A percentile compares a stretch with the other conserved stretches of the same genome.
Evolutionary conservation across 352 stramenopile species (phyloP).

Genomic region (Globisporangium uncinulatum): DNA sequence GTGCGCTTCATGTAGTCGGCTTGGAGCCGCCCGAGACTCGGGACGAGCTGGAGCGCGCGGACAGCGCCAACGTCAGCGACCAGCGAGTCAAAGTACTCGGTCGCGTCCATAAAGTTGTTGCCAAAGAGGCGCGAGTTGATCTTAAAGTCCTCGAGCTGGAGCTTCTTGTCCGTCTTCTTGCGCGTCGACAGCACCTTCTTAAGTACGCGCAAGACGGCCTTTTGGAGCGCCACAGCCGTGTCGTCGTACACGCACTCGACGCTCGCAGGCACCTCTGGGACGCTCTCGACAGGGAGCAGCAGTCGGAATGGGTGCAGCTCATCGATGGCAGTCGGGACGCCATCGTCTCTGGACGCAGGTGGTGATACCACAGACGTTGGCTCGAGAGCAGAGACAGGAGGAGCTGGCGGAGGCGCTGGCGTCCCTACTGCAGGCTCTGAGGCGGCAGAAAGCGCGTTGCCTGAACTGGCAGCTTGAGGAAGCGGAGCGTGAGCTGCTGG

Average conservation of each 20-base stretch:
- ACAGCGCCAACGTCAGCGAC: conserved; percentile 51
- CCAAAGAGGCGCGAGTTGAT: conserved; percentile 71
- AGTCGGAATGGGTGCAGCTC: conserved; percentile 47
- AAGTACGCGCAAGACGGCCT: conserved; percentile 60
- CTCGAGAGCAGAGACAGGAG: background rate
- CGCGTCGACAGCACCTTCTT: conserved; percentile 42
- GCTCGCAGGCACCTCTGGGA: conserved; percentile 43
- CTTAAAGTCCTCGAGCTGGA: conserved; percentile 71
- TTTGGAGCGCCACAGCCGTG: conserved; percentile 60
- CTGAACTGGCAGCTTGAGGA: too few species aligned
- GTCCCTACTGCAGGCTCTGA: too few species aligned
- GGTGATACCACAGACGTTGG: background rate
- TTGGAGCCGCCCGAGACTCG: conserved; percentile 62
- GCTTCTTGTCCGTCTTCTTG: conserved; percentile 50
- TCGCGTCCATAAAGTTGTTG: conserved; percentile 74
- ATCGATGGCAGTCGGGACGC: background rate
- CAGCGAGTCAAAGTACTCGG: conserved; percentile 63
- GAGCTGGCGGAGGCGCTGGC: background rate
- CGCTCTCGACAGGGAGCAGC: conserved; percentile 34
- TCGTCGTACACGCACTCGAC: conserved; percentile 60
- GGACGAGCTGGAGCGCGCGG: conserved; percentile 54
- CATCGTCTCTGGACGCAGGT: conserved; percentile 2
- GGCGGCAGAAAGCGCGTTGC: too few species aligned
- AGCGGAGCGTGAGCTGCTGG: too few species aligned
- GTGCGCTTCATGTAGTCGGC: conserved; percentile 52